Evolutionary conservation across 228 moss, liverwort and hornwort species (phyloP).

Genomic region (Sphagnum fallax): DNA sequence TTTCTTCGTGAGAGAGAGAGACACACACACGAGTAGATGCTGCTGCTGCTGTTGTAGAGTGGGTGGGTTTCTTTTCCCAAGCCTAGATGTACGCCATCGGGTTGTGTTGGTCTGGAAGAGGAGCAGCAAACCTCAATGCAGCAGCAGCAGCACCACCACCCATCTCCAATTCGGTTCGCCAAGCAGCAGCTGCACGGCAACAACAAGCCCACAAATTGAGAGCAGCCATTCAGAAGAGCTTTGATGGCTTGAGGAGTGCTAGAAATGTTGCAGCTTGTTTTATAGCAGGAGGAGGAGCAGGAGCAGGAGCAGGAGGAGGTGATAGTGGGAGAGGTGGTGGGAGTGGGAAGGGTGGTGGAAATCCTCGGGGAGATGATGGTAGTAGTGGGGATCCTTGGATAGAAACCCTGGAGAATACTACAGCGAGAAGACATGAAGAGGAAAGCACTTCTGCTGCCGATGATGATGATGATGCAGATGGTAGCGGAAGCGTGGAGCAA

Average conservation of each 20-base stretch:
- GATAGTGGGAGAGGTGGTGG: slow-evolving; percentile 2
- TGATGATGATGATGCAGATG: not conserved
- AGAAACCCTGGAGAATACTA: slow-evolving; percentile 7
- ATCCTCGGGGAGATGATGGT: slow-evolving; percentile 18
- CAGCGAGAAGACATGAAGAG: slow-evolving; percentile 1
- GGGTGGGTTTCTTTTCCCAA: too few species aligned
- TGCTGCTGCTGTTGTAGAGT: too few species aligned
- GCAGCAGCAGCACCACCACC: too few species aligned
- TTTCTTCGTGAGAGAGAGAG: too few species aligned
- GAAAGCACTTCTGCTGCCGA: not conserved
- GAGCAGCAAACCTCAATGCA: too few species aligned
- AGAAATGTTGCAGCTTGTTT: not conserved
- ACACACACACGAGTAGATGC: too few species aligned
- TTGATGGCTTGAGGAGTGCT: not conserved
- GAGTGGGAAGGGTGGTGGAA: slow-evolving; percentile 9
- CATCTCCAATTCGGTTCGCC: too few species aligned
- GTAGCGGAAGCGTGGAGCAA: not conserved
- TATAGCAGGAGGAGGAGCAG: not conserved
- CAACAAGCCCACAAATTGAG: not conserved
- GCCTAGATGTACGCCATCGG: too few species aligned
- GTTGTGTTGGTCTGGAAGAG: too few species aligned
- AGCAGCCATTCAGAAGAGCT: not conserved
- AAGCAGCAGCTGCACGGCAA: too few species aligned
- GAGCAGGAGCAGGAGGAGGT: slow-evolving; percentile 4
- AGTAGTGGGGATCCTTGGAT: slow-evolving; percentile 10